These are phyloP conservation scores for Clavispora santaluciae DNA, from an alignment of 805 yeast species.

Conservation along the genomic window DNA sequence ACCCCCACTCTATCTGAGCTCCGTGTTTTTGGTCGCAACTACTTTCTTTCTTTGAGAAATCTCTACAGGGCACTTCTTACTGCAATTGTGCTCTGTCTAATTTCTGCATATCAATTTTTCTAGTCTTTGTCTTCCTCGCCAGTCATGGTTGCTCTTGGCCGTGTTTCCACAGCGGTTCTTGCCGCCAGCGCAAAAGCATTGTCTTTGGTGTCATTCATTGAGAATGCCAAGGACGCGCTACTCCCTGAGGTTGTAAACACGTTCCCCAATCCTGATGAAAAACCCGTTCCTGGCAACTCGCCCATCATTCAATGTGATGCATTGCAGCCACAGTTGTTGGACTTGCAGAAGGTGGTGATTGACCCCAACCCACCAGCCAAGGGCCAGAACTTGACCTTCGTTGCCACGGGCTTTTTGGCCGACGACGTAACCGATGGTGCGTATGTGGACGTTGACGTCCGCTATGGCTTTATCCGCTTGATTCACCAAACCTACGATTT, in stretches of 20 bases:
- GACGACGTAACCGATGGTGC: conserved; percentile 73
- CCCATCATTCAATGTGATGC: conserved; percentile 79
- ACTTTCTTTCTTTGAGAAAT: not conserved
- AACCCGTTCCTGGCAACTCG: conserved; percentile 86
- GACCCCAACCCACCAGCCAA: conserved; percentile 85
- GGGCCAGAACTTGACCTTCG: conserved; percentile 77
- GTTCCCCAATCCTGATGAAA: conserved; percentile 32
- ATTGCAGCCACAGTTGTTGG: conserved; percentile 56
- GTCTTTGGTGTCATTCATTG: not conserved
- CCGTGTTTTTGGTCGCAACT: not conserved
- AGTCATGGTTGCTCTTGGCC: conserved; percentile 13
- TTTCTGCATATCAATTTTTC: not conserved
- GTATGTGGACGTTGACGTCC: conserved; percentile 89
- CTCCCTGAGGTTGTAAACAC: conserved; percentile 6
- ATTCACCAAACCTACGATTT: conserved; percentile 87
- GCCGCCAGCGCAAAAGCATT: conserved; percentile 8
- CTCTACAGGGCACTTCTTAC: not conserved
- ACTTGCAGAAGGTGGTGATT: conserved; percentile 53
- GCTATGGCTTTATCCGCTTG: conserved; percentile 85
- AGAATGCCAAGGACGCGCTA: not conserved
- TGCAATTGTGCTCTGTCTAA: no score
- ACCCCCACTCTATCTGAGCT: conserved; percentile 3
- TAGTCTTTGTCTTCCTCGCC: not conserved
- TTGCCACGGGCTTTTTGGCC: conserved; percentile 63
- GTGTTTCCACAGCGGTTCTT: conserved; percentile 9